Evolutionary conservation across 306 rosid species (phyloP).

Genomic region (Adenanthera pavonina): DNA sequence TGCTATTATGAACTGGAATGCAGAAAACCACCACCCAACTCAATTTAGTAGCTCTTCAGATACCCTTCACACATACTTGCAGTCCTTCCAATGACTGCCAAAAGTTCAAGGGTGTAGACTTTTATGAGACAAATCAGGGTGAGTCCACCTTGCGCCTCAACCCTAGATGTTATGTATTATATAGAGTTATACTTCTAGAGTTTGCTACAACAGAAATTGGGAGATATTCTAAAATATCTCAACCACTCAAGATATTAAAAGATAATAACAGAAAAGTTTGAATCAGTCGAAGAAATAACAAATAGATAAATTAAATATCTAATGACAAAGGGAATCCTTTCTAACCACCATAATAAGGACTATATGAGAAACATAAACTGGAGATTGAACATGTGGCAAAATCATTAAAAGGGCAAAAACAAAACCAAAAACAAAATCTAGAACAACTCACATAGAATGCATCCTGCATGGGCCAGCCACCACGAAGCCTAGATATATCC

Average conservation of each 20-base stretch:
- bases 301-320: no score
- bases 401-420: background rate
- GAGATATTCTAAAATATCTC: no score
- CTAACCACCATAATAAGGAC: background rate
- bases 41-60: background rate
- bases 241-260: no score
- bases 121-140: no score
- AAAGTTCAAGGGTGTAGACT: background rate
- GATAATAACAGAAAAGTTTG: no score
- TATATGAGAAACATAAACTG: constrained; percentile 17
- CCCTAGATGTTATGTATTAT: no score
- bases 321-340: background rate
- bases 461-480: constrained; percentile 99
- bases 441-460: constrained; percentile 84
- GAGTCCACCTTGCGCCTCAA: no score
- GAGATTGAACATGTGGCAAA: constrained; percentile 1
- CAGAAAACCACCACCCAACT: background rate
- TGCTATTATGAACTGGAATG: background rate
- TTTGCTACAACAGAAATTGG: no score
- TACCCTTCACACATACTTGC: background rate
- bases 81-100: background rate
- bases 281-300: no score
- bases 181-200: no score
- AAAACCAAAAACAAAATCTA: constrained; percentile 40
- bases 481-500: constrained; percentile 91